Conservation (phyloP, 2,329 filamentous ascomycete genomes). For the Camptophora hylomeconis region DNA sequence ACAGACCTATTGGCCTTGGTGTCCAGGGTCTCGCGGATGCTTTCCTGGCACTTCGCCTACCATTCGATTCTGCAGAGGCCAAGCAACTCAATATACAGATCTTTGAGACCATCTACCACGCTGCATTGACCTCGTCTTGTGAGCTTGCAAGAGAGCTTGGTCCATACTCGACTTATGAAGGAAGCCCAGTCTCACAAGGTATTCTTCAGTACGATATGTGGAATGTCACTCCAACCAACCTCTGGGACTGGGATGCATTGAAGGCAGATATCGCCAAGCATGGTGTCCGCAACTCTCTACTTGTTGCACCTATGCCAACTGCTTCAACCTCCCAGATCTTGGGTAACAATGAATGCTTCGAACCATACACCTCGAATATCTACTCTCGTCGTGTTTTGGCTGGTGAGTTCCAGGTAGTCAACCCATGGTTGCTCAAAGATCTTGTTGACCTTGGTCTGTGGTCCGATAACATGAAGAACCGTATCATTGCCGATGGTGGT, state of each 20-base stretch:
- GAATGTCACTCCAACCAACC: conserved; percentile 80
- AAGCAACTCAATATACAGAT: conserved; percentile 93
- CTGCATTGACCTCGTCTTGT: conserved; percentile 75
- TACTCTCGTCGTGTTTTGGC: conserved; percentile 96
- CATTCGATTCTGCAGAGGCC: conserved; percentile 92
- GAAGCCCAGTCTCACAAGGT: conserved; percentile 86
- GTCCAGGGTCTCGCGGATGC: conserved; percentile 96
- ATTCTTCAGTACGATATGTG: conserved; percentile 99
- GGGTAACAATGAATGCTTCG: conserved; percentile 98
- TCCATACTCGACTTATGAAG: conserved; percentile 79
- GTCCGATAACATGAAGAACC: conserved; percentile 99
- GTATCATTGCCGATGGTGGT: conserved; percentile 92
- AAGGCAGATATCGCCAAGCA: conserved; percentile 87
- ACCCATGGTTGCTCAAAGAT: conserved; percentile 96
- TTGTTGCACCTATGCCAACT: conserved; percentile 95
- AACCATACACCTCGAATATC: conserved; percentile 99
- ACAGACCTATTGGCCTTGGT: conserved; percentile 89
- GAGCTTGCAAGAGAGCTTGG: conserved; percentile 75
- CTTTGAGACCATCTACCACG: conserved; percentile 99
- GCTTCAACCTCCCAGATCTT: conserved; percentile 95
- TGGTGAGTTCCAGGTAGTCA: conserved; percentile 98
- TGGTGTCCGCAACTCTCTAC: conserved; percentile 86
- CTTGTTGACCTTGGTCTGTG: conserved; percentile 94
- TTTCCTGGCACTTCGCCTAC: conserved; percentile 90
- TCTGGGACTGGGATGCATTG: conserved; percentile 90